Percentiles rank a stretch among this genome's conserved stretches.
Conservation (phyloP, 257 asterid genomes). For the Salvia miltiorrhiza region DNA sequence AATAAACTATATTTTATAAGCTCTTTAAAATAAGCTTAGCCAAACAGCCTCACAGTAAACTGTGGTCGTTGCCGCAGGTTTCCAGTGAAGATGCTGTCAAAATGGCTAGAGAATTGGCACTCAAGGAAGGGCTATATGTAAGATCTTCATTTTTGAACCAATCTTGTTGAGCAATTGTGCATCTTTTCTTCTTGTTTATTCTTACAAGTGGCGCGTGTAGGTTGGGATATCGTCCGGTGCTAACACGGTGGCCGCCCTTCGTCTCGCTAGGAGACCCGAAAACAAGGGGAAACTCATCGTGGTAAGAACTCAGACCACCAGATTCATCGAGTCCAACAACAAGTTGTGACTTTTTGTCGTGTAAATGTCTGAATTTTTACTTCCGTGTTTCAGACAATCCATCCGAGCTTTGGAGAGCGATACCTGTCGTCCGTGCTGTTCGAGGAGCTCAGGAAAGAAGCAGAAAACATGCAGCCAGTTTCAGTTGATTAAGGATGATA, state of each 20-base stretch:
- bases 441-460: conserved; percentile 81
- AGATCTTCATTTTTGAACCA: too few relatives aligned
- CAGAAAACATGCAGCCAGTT: conserved; percentile 88
- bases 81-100: conserved; percentile 86
- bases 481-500: conserved; percentile 56
- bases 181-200: too few relatives aligned
- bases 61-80: conserved; percentile 61
- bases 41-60: too few relatives aligned
- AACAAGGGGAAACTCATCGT: conserved; percentile 95
- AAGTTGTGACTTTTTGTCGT: not conserved
- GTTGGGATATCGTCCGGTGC: conserved; percentile 99
- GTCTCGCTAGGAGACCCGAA: conserved; percentile 86
- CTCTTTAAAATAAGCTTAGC: too few relatives aligned
- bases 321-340: not conserved
- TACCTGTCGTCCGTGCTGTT: conserved; percentile 85
- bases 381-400: conserved; percentile 60
- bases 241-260: conserved; percentile 87
- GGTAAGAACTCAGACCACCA: conserved; percentile 55
- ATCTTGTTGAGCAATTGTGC: too few relatives aligned
- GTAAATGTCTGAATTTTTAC: not conserved
- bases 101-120: conserved; percentile 88
- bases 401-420: conserved; percentile 92
- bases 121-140: conserved; percentile 96
- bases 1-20: too few relatives aligned
- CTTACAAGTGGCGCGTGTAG: conserved; percentile 27